Conservation (phyloP, 2,329 filamentous ascomycete species). For the Aspergillus versicolor region DNA sequence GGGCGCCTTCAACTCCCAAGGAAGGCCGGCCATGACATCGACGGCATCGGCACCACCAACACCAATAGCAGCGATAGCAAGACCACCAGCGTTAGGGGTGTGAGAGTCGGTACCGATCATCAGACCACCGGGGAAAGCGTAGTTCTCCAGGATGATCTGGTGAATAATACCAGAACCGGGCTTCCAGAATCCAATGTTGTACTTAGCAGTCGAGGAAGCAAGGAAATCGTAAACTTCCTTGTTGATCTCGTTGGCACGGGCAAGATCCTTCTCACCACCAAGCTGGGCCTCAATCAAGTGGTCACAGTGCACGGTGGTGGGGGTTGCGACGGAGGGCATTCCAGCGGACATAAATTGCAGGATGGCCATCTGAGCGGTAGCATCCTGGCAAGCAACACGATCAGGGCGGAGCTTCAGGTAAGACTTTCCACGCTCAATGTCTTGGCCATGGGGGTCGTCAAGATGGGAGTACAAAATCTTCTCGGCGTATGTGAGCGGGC, state of each 20-base stretch:
- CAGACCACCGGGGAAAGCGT: constrained; percentile 96
- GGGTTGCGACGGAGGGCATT: constrained; percentile 92
- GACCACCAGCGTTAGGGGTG: constrained; percentile 94
- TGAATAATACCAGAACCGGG: constrained; percentile 99
- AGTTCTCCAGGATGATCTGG: constrained; percentile 98
- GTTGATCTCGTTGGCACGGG: constrained; percentile 87
- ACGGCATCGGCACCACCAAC: constrained; percentile 98
- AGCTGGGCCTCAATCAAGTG: constrained; percentile 98
- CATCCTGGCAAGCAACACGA: constrained; percentile 98
- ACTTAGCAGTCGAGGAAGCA: constrained; percentile 90
- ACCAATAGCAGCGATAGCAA: constrained; percentile 92
- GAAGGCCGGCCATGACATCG: constrained; percentile 95
- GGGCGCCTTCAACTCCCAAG: constrained; percentile 97
- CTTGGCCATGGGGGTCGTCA: constrained; percentile 93
- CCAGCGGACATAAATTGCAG: constrained; percentile 99
- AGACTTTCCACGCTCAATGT: constrained; percentile 91
- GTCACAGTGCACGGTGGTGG: constrained; percentile 95
- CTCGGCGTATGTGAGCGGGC: constrained; percentile 91
- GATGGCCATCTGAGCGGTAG: constrained; percentile 99
- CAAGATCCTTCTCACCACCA: constrained; percentile 91
- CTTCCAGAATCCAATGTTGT: constrained; percentile 99
- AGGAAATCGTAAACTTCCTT: constrained; percentile 99
- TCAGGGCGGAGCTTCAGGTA: constrained; percentile 97
- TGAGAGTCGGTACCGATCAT: constrained; percentile 98
- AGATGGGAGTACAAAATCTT: constrained; percentile 99